A percentile compares a stretch with the other conserved stretches of the same genome.
These are phyloP conservation scores for Camillea tinctor DNA, from an alignment of 2,329 filamentous ascomycete species.

Conservation along the genomic window DNA sequence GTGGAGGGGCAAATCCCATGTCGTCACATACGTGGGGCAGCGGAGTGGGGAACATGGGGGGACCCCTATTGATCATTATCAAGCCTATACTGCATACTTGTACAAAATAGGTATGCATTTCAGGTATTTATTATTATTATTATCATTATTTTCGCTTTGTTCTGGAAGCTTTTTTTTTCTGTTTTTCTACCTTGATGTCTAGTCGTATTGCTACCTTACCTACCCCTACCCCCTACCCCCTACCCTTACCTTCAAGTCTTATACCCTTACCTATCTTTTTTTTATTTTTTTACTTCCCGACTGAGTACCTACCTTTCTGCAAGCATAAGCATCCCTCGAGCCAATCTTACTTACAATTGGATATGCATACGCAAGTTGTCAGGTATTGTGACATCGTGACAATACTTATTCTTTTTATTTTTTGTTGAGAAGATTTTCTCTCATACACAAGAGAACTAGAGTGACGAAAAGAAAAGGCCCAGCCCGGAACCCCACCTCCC, in stretches of 20 bases:
- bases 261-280: too few species aligned
- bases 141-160: background rate
- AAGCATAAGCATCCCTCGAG: background rate
- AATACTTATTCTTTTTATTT: background rate
- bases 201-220: background rate
- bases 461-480: background rate
- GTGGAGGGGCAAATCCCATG: background rate
- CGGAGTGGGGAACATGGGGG: background rate
- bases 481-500: background rate
- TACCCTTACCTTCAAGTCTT: background rate
- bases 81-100: background rate
- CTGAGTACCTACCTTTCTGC: background rate
- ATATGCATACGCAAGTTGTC: background rate
- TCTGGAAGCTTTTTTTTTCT: background rate
- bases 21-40: slow-evolving; percentile 3
- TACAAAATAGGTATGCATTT: too few species aligned
- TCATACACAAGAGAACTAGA: background rate
- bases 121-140: too few species aligned
- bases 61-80: background rate
- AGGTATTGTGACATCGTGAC: background rate
- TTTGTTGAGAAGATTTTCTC: background rate
- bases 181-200: background rate
- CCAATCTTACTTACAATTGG: background rate
- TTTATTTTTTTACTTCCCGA: too few species aligned
- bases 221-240: too few species aligned